Evolutionary conservation across 2,329 filamentous ascomycete genomes (phyloP), one percentile per base, ranked within the genome.

Genomic region (Exophiala oligosperma): DNA sequence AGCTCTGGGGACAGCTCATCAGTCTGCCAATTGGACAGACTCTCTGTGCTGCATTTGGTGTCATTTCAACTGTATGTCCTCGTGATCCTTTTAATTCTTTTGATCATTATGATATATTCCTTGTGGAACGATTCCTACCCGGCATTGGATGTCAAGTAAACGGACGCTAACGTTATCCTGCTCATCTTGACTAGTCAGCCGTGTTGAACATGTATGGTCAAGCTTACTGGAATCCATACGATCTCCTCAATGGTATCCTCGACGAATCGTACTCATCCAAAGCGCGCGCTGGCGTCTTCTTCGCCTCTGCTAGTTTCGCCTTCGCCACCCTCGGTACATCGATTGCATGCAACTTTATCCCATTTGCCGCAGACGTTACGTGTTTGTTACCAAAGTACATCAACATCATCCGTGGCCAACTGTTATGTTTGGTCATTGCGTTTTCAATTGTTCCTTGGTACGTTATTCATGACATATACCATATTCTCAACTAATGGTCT

Each of bases 221-320:
- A 65, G 73, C 69, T 2, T 73, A 72, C 60, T 74, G 73, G 72
- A 74, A 74, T 35, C 64, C 70, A 6, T 74, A 72, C 65, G 72
- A 73, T 41, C 60, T 74, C 5, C 65, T 74, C 2, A 68, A 72
- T 6, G 67, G 70, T 8, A 74, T 76, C 12, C 63, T 76, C 5
- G 73, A 75, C 38, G 70, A 72, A 54, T 65, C 72, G 24, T 73
- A 71, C 64, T 69, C 60, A 2, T 63, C 70, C 1, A 68, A 63
- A 2, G 66, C 66, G 1, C 64, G 73, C 2, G 66, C 69, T 0
- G 73, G 68, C 1, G 68, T 75, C 32, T 73, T 74, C 52, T 71
- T 76, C 17, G 70, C 64, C 4, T 62, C 67, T 24, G 60, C 62
- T 4, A 47, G 58, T 7, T 66, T 66, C 49, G 65, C 64, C 7